Conservation (phyloP, 2,329 filamentous ascomycete species). For the Plenodomus lindquistii region DNA sequence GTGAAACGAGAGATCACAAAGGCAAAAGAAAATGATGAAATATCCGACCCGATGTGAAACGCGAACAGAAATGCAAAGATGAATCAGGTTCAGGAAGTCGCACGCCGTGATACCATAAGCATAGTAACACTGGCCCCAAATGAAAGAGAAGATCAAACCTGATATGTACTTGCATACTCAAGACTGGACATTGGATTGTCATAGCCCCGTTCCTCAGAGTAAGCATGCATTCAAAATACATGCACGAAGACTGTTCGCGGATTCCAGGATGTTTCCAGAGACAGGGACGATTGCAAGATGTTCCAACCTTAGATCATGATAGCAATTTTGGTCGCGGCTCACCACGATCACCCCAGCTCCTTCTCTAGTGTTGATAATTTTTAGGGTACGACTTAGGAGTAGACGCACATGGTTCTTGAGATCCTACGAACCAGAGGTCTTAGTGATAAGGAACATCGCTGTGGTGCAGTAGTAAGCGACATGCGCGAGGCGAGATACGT, state of each 20-base stretch:
- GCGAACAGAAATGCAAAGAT: slow-evolving; percentile 12
- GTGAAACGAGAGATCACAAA: not conserved
- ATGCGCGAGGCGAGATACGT: slow-evolving; percentile 7
- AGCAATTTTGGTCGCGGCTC: slow-evolving; percentile 26
- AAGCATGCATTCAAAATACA: not conserved
- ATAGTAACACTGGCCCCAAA: slow-evolving; percentile 6
- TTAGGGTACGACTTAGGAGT: slow-evolving; percentile 6
- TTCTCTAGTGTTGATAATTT: slow-evolving; percentile 2
- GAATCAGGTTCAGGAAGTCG: slow-evolving; percentile 1
- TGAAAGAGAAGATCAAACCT: slow-evolving; percentile 3
- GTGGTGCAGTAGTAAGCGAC: slow-evolving; percentile 19
- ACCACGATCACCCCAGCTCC: slow-evolving; percentile 14
- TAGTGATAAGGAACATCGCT: slow-evolving; percentile 11
- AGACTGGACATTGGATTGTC: slow-evolving; percentile 2
- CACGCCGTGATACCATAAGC: slow-evolving; percentile 7
- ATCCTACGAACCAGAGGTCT: slow-evolving; percentile 4
- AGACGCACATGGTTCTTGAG: slow-evolving; percentile 2
- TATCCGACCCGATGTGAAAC: slow-evolving; percentile 11
- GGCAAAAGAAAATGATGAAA: slow-evolving; percentile 3
- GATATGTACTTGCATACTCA: not conserved
- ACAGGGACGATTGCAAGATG: not conserved
- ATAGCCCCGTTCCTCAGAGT: slow-evolving; percentile 9
- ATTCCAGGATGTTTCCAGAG: not conserved
- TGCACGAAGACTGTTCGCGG: not conserved
- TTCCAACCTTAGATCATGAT: slow-evolving; percentile 12